phyloP scores from a whole-genome alignment of 2,329 filamentous ascomycete genomes.

The Sporothrix schenckii region DNA sequence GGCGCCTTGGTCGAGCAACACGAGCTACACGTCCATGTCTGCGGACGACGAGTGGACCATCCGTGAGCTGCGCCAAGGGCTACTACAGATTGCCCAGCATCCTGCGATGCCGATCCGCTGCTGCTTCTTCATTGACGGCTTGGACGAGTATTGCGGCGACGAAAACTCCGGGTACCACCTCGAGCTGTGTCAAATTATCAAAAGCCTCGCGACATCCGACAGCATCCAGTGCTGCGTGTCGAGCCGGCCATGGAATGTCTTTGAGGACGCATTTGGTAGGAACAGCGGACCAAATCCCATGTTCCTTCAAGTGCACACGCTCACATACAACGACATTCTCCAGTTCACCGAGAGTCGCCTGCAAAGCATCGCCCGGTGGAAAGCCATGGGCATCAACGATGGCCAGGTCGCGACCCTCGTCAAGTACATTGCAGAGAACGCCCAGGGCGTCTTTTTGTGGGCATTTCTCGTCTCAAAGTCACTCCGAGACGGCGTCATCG shows the following conservation, averaged over 20 bases:
- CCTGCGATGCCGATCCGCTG: background rate
- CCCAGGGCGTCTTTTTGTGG: constrained; percentile 29
- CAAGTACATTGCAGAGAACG: background rate
- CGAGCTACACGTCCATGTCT: background rate
- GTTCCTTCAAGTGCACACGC: constrained; percentile 15
- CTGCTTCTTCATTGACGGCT: constrained; percentile 31
- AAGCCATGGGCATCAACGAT: constrained; percentile 61
- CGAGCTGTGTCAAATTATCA: background rate
- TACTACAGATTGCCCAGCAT: background rate
- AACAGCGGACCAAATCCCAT: background rate
- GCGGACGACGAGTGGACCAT: background rate
- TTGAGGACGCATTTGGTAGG: constrained; percentile 7
- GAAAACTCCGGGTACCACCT: background rate
- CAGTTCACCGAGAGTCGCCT: constrained; percentile 49
- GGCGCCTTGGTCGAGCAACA: background rate
- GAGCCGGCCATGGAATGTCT: constrained; percentile 28
- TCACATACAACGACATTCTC: constrained; percentile 17
- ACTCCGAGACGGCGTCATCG: constrained; percentile 15
- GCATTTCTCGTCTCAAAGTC: constrained; percentile 16
- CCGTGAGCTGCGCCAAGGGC: constrained; percentile 1
- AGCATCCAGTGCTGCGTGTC: constrained; percentile 29
- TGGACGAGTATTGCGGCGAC: constrained; percentile 24
- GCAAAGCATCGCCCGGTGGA: background rate
- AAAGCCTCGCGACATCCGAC: background rate
- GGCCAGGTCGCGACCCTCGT: constrained; percentile 43